Conservation (phyloP, 768 basidiomycete genomes). For the Serpula lacrymans region DNA sequence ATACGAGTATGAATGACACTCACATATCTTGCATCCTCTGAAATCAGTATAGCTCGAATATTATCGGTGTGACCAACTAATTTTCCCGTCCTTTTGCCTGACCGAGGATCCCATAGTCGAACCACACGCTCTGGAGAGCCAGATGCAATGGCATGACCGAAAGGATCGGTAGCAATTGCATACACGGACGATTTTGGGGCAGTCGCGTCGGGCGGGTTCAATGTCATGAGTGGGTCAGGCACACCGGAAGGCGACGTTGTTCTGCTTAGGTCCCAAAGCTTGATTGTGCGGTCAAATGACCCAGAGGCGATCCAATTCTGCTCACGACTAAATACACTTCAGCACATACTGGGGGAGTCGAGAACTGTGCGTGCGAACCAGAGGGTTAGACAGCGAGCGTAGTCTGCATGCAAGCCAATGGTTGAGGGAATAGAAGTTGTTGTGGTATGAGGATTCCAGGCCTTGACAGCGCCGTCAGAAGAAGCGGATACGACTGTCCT, state of each 20-base stretch:
- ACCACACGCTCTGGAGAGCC: slow-evolving; percentile 92
- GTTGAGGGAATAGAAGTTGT: slow-evolving; percentile 57
- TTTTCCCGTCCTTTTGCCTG: slow-evolving; percentile 76
- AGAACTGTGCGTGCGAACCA: slow-evolving; percentile 43
- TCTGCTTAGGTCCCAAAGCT: slow-evolving; percentile 84
- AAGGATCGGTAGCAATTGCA: slow-evolving; percentile 74
- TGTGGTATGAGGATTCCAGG: slow-evolving; percentile 83
- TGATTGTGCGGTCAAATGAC: slow-evolving; percentile 91
- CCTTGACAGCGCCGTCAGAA: slow-evolving; percentile 90
- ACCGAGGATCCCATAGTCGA: slow-evolving; percentile 90
- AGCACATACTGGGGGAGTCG: slow-evolving; percentile 9
- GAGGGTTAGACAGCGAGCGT: slow-evolving; percentile 75
- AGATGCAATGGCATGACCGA: slow-evolving; percentile 77
- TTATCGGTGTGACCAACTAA: slow-evolving; percentile 98
- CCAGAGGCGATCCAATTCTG: slow-evolving; percentile 90
- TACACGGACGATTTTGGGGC: slow-evolving; percentile 73
- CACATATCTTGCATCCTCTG: slow-evolving; percentile 89
- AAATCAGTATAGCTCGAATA: slow-evolving; percentile 84
- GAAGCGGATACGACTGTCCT: slow-evolving; percentile 82
- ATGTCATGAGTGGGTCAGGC: slow-evolving; percentile 56
- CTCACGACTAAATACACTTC: slow-evolving; percentile 49
- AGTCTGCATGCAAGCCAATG: slow-evolving; percentile 79
- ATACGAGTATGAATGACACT: slow-evolving; percentile 27
- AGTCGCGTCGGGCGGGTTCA: slow-evolving; percentile 63
- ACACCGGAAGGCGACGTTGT: slow-evolving; percentile 24